Evolutionary conservation across 352 stramenopile genomes (phyloP), one percentile per base, ranked within the genome.

Genomic region (Phytopythium litorale): DNA sequence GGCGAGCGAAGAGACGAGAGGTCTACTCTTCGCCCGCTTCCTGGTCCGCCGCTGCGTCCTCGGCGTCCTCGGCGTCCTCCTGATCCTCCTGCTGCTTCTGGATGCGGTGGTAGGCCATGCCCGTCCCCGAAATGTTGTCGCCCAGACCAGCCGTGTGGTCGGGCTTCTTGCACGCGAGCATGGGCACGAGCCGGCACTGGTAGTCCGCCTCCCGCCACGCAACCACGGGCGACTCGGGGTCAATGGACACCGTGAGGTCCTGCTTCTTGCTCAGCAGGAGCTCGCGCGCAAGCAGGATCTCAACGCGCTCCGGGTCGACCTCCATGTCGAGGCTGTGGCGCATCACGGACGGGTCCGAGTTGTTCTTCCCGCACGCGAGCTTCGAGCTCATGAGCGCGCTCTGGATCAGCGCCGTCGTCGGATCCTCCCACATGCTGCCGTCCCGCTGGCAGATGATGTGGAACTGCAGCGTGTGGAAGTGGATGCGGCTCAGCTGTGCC

Each of bases 401-500:
- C 56, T 94, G 83, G 18, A 92, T 66, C 33, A 94, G 65, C 33
- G 85, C 81, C 28, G 71, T 78, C 45, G 75, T 92, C 23, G 85
- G 83, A 57, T 91, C 78, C 33, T 79, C 79, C 83, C 83, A 92
- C 32, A 79, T 83, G 51, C 77, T 76, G 8, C 69, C 72, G 9
- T 77, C 56, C 53, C 80, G 75, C 55, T 94, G 85, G 68, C 85
- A 94, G 28, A 91, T 79, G 63, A 94, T 91, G 70, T 94, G 85
- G 68, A 94, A 94, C 51, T 92, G 85, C 28, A 94, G 72, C 51
- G 85, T 94, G 66, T 94, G 85, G 67, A 94, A 94, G 67, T 94
- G 85, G 56, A 94, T 89, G 51, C 85, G 85, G 35, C 72, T 89
- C 30, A 94, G 69, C 50, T 87, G 78, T 2, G 78, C 77, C 18